A percentile compares a stretch with the other conserved stretches of the same genome.
These are phyloP conservation scores for Byssochlamys sp. DNA, from an alignment of 2,329 filamentous ascomycete species.

Conservation along the genomic window DNA sequence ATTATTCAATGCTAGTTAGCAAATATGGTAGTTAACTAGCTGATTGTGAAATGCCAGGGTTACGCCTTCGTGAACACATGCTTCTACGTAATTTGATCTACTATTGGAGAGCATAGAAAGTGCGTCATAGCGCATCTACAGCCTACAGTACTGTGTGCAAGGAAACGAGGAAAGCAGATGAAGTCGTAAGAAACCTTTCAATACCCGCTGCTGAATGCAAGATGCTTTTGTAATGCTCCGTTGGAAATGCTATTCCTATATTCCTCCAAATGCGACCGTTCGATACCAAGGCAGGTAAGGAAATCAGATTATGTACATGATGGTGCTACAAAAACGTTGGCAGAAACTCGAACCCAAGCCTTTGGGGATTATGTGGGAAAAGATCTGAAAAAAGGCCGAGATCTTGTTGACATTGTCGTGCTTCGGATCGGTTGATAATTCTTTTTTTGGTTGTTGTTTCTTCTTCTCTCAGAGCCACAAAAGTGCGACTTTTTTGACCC, in stretches of 20 bases:
- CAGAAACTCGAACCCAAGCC: background rate
- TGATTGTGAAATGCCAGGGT: too few species aligned
- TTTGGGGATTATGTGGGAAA: background rate
- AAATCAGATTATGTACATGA: constrained; percentile 5
- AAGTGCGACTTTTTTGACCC: constrained; percentile 24
- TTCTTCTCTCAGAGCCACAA: background rate
- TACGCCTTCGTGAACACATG: too few species aligned
- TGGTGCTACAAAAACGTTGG: background rate
- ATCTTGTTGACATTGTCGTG: background rate
- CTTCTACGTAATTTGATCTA: too few species aligned
- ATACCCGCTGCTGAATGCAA: background rate
- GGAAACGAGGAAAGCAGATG: background rate
- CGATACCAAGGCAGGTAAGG: too few species aligned
- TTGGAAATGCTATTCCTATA: background rate
- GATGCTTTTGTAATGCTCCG: background rate
- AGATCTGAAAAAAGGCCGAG: background rate
- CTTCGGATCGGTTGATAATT: background rate
- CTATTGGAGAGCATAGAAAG: too few species aligned
- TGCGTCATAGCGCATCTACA: too few species aligned
- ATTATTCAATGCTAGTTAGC: too few species aligned
- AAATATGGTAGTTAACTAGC: too few species aligned
- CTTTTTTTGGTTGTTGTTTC: background rate
- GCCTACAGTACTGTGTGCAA: too few species aligned
- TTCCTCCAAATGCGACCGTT: background rate
- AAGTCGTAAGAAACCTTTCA: background rate